These are phyloP conservation scores for Hymenoscyphus repandus DNA, from an alignment of 2,329 filamentous ascomycete species.

Conservation along the genomic window DNA sequence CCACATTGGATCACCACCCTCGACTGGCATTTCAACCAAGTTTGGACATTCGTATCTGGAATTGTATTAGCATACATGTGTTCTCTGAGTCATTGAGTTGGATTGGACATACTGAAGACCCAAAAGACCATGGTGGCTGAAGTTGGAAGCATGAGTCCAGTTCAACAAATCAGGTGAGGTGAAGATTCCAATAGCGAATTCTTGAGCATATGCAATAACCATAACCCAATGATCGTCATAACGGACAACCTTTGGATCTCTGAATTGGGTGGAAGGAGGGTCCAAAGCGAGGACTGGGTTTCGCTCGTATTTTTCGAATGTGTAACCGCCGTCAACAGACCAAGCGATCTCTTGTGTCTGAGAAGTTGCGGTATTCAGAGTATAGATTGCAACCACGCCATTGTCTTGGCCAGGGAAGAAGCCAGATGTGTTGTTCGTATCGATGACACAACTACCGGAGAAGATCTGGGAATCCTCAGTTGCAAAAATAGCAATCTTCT, in stretches of 20 bases:
- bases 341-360: constrained; percentile 58
- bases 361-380: constrained; percentile 34
- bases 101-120: constrained; percentile 18
- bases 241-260: constrained; percentile 61
- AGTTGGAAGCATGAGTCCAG: constrained; percentile 56
- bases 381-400: constrained; percentile 57
- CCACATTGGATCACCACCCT: constrained; percentile 32
- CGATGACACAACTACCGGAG: constrained; percentile 52
- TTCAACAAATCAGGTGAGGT: constrained; percentile 53
- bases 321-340: constrained; percentile 56
- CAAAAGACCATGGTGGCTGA: constrained; percentile 47
- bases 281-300: constrained; percentile 52
- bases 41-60: constrained; percentile 52
- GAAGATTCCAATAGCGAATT: constrained; percentile 55
- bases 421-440: constrained; percentile 59
- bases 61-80: not conserved
- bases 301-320: constrained; percentile 51
- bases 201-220: constrained; percentile 47
- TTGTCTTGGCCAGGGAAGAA: constrained; percentile 58
- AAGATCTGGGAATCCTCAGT: constrained; percentile 41
- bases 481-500: constrained; percentile 55
- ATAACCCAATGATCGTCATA: constrained; percentile 54
- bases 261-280: constrained; percentile 50
- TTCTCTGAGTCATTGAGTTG: no score
- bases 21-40: constrained; percentile 49